Evolutionary conservation across 768 basidiomycete genomes (phyloP).

Genomic region (Mrakia frigida): DNA sequence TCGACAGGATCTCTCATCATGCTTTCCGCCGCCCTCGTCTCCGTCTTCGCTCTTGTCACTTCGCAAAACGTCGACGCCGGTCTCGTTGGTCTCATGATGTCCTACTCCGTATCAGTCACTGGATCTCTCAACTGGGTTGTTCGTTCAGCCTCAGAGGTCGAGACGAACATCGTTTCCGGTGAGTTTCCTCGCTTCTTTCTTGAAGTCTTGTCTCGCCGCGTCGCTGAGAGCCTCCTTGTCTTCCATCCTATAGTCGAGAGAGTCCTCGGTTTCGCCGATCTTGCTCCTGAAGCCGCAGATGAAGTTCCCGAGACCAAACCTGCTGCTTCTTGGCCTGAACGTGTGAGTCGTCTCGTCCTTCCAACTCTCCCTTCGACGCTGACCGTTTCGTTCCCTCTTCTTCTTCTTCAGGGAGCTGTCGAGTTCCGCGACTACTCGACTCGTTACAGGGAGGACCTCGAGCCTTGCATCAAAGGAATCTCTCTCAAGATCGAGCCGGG

Average conservation of each 20-base stretch:
- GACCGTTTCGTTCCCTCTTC: no score
- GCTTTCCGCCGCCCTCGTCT: conserved; percentile 61
- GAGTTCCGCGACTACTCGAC: conserved; percentile 44
- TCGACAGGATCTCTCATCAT: conserved; percentile 60
- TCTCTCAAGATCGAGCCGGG: conserved; percentile 42
- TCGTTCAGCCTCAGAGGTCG: conserved; percentile 43
- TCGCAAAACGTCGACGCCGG: conserved; percentile 73
- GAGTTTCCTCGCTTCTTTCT: neutral
- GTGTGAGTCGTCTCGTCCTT: no score
- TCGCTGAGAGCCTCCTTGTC: neutral
- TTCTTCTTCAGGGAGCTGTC: conserved; percentile 33
- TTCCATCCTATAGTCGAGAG: conserved; percentile 38
- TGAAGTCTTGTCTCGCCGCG: no score
- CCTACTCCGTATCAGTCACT: conserved; percentile 62
- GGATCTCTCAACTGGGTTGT: conserved; percentile 43
- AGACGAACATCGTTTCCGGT: conserved; percentile 43
- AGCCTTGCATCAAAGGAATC: conserved; percentile 42
- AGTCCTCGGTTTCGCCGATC: conserved; percentile 40
- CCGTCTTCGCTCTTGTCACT: conserved; percentile 65
- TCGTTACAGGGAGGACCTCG: conserved; percentile 44
- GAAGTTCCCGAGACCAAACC: conserved; percentile 42
- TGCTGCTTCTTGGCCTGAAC: conserved; percentile 34
- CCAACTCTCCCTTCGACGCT: no score
- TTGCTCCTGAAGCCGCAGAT: conserved; percentile 41
- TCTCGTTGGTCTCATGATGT: conserved; percentile 76